Percentiles rank a stretch among this genome's conserved stretches.
These are phyloP conservation scores for Vigna trinervia DNA, from an alignment of 306 rosid species.

Conservation along the genomic window DNA sequence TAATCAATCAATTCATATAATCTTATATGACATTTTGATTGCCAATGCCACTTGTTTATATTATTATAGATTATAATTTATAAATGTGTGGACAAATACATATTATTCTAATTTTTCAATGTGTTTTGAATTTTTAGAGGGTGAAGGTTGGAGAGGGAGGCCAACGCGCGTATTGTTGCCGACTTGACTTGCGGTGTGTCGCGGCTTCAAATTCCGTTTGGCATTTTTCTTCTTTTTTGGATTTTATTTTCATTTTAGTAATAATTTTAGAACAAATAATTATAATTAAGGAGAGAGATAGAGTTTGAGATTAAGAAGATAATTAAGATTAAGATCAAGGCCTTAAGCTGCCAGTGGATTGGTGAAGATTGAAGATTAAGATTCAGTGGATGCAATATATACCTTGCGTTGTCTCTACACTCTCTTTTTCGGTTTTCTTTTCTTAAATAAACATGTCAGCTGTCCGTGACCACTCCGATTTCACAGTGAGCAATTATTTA, in stretches of 20 bases:
- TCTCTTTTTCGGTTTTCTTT: conserved; percentile 20
- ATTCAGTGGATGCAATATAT: neutral
- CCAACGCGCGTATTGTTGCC: conserved; percentile 27
- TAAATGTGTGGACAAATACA: neutral
- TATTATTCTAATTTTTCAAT: neutral
- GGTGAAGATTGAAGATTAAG: neutral
- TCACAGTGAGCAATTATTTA: too few species aligned
- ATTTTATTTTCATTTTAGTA: neutral
- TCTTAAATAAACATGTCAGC: neutral
- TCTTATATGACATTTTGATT: too few species aligned
- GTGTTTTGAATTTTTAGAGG: neutral
- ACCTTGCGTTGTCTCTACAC: conserved; percentile 43
- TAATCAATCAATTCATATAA: neutral
- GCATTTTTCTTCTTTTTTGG: conserved; percentile 4
- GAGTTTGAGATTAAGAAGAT: neutral
- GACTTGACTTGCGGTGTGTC: conserved; percentile 41
- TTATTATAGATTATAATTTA: neutral
- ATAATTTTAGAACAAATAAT: neutral
- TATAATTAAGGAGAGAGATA: neutral
- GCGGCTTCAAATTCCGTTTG: conserved; percentile 45
- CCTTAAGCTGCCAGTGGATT: neutral
- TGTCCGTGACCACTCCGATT: conserved; percentile 8
- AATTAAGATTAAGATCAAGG: conserved; percentile 3
- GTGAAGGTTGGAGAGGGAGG: neutral
- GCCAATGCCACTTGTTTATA: neutral